Conservation (phyloP, 441 rosid genomes). For the Adansonia rubrostipa region DNA sequence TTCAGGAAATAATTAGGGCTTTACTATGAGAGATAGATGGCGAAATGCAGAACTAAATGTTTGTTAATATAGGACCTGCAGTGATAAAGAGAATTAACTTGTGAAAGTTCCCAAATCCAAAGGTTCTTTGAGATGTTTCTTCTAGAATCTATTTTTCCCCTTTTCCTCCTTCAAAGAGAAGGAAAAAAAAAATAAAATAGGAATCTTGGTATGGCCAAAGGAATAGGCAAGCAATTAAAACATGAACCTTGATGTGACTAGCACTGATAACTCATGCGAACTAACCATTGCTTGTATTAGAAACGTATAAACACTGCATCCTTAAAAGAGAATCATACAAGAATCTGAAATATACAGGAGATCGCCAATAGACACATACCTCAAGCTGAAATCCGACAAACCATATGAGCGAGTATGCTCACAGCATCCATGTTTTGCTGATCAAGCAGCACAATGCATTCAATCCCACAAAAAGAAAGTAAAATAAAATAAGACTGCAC, state of each 20-base stretch:
- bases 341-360: constrained; percentile 44
- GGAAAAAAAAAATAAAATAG: background rate
- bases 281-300: background rate
- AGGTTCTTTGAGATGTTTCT: constrained; percentile 10
- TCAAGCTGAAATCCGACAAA: constrained; percentile 39
- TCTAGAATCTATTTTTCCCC: background rate
- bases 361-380: constrained; percentile 33
- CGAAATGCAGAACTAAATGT: background rate
- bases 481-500: constrained; percentile 41
- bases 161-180: background rate
- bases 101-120: background rate
- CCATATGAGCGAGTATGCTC: constrained; percentile 36
- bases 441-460: constrained; percentile 33
- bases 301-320: constrained; percentile 34
- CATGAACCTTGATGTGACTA: background rate
- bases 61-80: background rate
- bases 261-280: background rate
- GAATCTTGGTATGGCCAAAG: background rate
- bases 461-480: constrained; percentile 27
- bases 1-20: background rate
- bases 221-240: background rate
- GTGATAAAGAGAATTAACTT: background rate
- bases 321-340: constrained; percentile 37
- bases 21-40: background rate
- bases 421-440: constrained; percentile 33